Base-by-base conservation (phyloP, 176 grass and related monocot genomes). In the Alopecurus myosuroides region DNA sequence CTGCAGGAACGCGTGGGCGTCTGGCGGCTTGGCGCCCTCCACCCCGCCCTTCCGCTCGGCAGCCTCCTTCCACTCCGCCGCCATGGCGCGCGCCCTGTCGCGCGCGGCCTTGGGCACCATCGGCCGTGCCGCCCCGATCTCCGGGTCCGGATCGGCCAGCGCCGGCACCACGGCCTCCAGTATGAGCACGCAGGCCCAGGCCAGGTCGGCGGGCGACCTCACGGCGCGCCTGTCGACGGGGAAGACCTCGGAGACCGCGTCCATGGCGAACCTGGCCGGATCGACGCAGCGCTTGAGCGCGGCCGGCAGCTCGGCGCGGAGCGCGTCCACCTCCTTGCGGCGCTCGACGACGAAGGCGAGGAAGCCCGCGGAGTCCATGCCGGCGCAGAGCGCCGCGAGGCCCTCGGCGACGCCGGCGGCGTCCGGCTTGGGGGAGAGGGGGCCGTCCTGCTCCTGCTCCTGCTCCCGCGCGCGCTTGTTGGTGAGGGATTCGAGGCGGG, bases 141-240 rank as follows among this genome's bases (percentile, higher is more conserved):
- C 81, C 6, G 91, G 86, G 78, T 93, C 91, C 2, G 94, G 94
- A 74, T 97, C 94, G 19, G 87, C 88, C 12, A 93, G 70, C 41
- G 90, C 84, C 6, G 87, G 89, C 73, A 89, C 84, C 4, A 91
- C 82, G n/a, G 91, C 92, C 77, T 97, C 94, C 25, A 97, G 78
- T 12, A 97, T 85, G 30, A 93, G 84, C 71, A 97, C 91, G 76
- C 91, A 93, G 6, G 94, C 94, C 94, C 94, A 97, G 4, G 88
- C 89, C 9, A 97, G 79, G 57, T 97, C 94, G 58, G 86, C 83
- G 4, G 94, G 89, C 0, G 89, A 87, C 28, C 88, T 84, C 61
- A 81, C 89, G 78, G 78, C 86, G 77, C 91, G 83, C 46, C 68
- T 63, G 73, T 97, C 91, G 4, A 93, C 61, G 26, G 94, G 94